A percentile compares a stretch with the other conserved stretches of the same genome.
Conservation (phyloP, 2,329 filamentous ascomycete genomes). For the Cordyceps cateniannulata region DNA sequence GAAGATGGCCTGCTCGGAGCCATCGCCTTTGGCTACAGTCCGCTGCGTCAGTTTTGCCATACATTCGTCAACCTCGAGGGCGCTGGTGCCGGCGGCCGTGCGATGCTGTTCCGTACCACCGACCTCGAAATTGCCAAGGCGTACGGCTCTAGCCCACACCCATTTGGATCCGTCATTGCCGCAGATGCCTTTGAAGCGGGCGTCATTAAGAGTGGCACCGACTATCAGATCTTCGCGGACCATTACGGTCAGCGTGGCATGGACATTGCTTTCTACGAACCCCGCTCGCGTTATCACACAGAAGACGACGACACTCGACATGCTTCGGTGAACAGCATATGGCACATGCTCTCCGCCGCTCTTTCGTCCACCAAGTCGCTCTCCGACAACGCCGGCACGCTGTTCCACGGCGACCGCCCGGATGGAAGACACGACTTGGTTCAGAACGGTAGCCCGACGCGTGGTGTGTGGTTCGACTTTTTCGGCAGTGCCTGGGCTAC, state of each 20-base stretch:
- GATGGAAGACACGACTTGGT: constrained; percentile 54
- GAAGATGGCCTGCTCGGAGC: constrained; percentile 90
- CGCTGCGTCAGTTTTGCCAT: constrained; percentile 71
- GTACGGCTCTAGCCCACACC: constrained; percentile 65
- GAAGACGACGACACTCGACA: constrained; percentile 79
- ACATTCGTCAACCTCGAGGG: constrained; percentile 94
- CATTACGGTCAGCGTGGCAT: constrained; percentile 77
- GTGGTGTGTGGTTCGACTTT: constrained; percentile 89
- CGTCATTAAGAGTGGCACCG: constrained; percentile 77
- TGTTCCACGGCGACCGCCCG: constrained; percentile 55
- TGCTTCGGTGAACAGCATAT: constrained; percentile 63
- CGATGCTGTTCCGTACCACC: constrained; percentile 79
- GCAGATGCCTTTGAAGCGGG: constrained; percentile 78
- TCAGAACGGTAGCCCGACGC: constrained; percentile 57
- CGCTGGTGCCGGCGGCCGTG: constrained; percentile 83
- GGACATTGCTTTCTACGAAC: constrained; percentile 86
- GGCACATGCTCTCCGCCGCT: constrained; percentile 91
- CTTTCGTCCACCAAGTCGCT: constrained; percentile 67
- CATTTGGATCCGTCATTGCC: constrained; percentile 77
- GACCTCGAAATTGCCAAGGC: constrained; percentile 79
- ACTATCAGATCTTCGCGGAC: constrained; percentile 77
- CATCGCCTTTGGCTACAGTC: constrained; percentile 75
- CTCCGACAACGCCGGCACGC: constrained; percentile 58
- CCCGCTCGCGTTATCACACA: constrained; percentile 83
- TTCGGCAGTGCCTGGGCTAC: constrained; percentile 75